A percentile compares a stretch with the other conserved stretches of the same genome.
Conservation (phyloP, 2,329 filamentous ascomycete genomes). For the Plectosphaerella sp. region DNA sequence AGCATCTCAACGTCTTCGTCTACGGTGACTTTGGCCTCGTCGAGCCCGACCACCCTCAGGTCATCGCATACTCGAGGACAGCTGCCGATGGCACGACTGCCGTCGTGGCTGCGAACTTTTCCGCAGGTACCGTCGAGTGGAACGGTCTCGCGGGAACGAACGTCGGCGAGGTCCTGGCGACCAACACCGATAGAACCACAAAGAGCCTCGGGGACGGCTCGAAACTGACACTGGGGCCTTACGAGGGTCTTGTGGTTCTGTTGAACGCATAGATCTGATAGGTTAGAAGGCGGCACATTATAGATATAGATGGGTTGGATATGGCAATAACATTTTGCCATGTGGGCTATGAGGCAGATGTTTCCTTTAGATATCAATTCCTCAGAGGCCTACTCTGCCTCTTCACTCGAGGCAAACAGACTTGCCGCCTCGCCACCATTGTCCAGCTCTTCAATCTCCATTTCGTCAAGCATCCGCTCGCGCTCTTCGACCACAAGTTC, state of each 20-base stretch:
- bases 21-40: slow-evolving; percentile 52
- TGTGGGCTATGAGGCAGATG: no score
- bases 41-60: slow-evolving; percentile 27
- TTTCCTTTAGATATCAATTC: no score
- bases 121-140: slow-evolving; percentile 25
- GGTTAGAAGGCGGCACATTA: no score
- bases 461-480: background rate
- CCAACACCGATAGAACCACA: slow-evolving; percentile 21
- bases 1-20: slow-evolving; percentile 58
- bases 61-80: slow-evolving; percentile 33
- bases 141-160: slow-evolving; percentile 13
- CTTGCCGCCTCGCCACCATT: background rate
- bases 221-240: slow-evolving; percentile 26
- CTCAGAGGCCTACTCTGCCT: background rate
- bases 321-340: no score
- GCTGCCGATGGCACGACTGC: slow-evolving; percentile 24
- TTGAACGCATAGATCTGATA: slow-evolving; percentile 9
- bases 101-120: slow-evolving; percentile 34
- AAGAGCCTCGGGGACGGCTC: slow-evolving; percentile 18
- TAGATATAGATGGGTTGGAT: no score
- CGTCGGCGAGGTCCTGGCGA: slow-evolving; percentile 28
- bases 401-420: background rate
- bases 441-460: background rate
- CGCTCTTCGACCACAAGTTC: slow-evolving; percentile 24
- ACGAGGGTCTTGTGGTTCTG: slow-evolving; percentile 29